Evolutionary conservation across 2,329 filamentous ascomycete species (phyloP).

Genomic region (Fusarium ramigenum): DNA sequence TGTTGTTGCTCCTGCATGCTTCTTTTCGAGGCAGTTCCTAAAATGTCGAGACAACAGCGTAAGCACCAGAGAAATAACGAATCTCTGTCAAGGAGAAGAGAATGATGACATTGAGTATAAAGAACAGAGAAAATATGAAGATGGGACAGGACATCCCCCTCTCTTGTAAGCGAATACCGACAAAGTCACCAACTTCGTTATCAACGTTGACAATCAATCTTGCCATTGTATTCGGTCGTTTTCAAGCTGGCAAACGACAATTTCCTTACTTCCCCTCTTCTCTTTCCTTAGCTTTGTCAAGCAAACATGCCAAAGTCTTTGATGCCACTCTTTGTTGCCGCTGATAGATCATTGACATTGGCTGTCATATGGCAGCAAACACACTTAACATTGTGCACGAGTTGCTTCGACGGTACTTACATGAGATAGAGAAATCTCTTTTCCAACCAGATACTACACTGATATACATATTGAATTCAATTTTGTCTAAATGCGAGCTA

Average conservation of each 20-base stretch:
- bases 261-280: not conserved
- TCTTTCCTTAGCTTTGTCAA: not conserved
- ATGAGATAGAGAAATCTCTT: slow-evolving; percentile 19
- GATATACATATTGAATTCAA: slow-evolving; percentile 51
- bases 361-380: slow-evolving; percentile 6
- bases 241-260: slow-evolving; percentile 6
- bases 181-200: not conserved
- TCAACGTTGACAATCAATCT: not conserved
- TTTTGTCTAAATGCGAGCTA: slow-evolving; percentile 48
- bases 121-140: not conserved
- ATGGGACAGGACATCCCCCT: not conserved
- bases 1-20: not conserved
- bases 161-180: not conserved
- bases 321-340: slow-evolving; percentile 6
- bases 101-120: not conserved
- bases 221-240: not conserved
- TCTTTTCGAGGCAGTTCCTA: not conserved
- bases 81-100: not conserved
- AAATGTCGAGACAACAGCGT: not conserved
- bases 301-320: slow-evolving; percentile 5
- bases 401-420: not conserved
- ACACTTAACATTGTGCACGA: not conserved
- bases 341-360: not conserved
- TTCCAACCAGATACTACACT: slow-evolving; percentile 46
- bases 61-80: not conserved